Conservation (phyloP, 2,329 filamentous ascomycete species). For the Cladophialophora immunda region DNA sequence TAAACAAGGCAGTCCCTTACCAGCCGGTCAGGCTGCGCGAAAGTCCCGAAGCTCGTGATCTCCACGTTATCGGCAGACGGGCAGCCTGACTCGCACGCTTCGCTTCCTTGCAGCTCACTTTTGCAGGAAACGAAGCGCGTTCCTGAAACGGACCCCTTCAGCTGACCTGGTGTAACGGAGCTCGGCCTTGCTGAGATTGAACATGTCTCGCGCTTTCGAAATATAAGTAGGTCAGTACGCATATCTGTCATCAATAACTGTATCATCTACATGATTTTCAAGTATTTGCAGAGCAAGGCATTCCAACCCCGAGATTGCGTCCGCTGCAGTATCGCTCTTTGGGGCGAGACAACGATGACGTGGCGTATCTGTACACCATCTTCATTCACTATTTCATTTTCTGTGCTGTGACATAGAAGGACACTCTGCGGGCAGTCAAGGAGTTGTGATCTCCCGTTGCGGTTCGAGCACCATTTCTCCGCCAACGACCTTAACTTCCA, state of each 20-base stretch:
- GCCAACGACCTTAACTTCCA: background rate
- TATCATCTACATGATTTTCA: conserved; percentile 4
- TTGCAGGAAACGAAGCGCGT: background rate
- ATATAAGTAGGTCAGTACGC: conserved; percentile 7
- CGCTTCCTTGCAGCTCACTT: background rate
- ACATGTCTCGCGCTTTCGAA: background rate
- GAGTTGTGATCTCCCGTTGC: background rate
- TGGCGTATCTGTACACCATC: conserved; percentile 22
- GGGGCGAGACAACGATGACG: conserved; percentile 6
- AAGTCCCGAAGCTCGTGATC: background rate
- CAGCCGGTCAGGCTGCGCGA: background rate
- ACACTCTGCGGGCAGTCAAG: background rate
- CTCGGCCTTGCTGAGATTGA: conserved; percentile 7
- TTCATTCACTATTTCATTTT: conserved; percentile 13
- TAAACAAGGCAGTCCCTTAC: background rate
- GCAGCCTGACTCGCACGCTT: background rate
- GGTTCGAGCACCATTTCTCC: background rate
- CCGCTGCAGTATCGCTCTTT: conserved; percentile 3
- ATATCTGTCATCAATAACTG: conserved; percentile 17
- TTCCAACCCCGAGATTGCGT: conserved; percentile 5
- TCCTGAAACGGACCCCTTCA: conserved; percentile 7
- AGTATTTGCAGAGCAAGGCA: conserved; percentile 11
- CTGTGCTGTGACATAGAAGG: conserved; percentile 8
- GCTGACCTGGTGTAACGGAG: conserved; percentile 13
- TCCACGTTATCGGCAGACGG: conserved; percentile 1